Percentiles rank a stretch among this genome's conserved stretches.
phyloP scores from a whole-genome alignment of 257 asterid genomes.

The Henckelia pumila region DNA sequence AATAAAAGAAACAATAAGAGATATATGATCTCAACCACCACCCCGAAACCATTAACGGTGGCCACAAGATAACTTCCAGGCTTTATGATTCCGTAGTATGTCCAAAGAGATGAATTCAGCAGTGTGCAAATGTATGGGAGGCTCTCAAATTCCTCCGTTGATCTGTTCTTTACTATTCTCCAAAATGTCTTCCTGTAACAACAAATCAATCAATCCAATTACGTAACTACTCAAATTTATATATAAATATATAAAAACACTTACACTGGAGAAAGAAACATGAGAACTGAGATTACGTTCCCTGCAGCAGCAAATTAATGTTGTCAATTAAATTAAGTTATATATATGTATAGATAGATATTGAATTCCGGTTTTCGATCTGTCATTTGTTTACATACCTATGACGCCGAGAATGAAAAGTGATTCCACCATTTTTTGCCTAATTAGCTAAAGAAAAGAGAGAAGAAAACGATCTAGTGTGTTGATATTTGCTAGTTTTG shows the following conservation, averaged over 20 bases:
- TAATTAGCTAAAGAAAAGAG: no score
- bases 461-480: no score
- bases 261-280: constrained; percentile 77
- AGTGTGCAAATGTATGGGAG: constrained; percentile 65
- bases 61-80: constrained; percentile 68
- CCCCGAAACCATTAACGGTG: constrained; percentile 69
- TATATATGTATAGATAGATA: no score
- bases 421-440: no score
- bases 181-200: constrained; percentile 55
- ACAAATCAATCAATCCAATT: no score
- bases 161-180: constrained; percentile 51
- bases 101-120: constrained; percentile 54
- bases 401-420: no score
- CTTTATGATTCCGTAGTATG: constrained; percentile 58
- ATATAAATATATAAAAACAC: constrained; percentile 6
- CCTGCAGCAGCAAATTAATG: constrained; percentile 34
- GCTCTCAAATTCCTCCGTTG: constrained; percentile 66
- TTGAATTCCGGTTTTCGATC: no score
- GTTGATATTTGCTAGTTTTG: no score
- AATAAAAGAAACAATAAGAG: constrained; percentile 46
- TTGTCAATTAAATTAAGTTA: no score
- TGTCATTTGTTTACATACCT: no score
- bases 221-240: no score
- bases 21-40: constrained; percentile 38
- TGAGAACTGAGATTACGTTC: constrained; percentile 59